Base-by-base conservation (phyloP, 2,329 filamentous ascomycete species). In the Botryotinia convoluta region DNA sequence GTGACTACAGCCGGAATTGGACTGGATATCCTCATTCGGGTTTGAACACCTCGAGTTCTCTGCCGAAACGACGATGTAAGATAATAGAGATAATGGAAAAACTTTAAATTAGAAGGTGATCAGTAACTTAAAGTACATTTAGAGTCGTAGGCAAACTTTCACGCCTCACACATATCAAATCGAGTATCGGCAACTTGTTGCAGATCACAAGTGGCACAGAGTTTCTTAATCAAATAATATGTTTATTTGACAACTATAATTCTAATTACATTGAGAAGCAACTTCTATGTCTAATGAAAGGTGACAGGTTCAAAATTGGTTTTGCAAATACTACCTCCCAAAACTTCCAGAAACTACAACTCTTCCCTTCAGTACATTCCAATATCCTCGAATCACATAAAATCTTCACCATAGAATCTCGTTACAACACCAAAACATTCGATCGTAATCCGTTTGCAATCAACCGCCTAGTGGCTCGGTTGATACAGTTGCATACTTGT, bases 21-120 rank as follows among this genome's bases (percentile, higher is more conserved):
- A 93, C 90, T 74, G 93, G 93, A 90, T 12, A 92, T 97, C 57
- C 79, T 93, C 91, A 79, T 94, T 90, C 82, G 74, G 48, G 12
- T 14, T 73, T 84, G 80, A 72, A 85, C 77, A 71, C 80, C 76
- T 72, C 74, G 93, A 80, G 89, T 92, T 37, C 92, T 90, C 76
- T 95, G 92, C 81, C 92, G 12, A 95, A 96, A 96, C 81, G 88
- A 93, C 80, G 93, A 95, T 78, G 97, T 97, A 87, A 87, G 93
- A 0, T 93, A 96, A 79, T 89, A 93, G 81, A 87, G 89, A n/a
- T 93, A 93, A 63, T 93, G 93, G 1, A 92, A 93, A 82, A 91
- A 95, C 77, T 10, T 26, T 83, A 96, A 44, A 92, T 90, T 0
- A 92, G 93, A 0, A 57, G 93, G 87, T 8, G 90, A 92, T 71